A percentile compares a stretch with the other conserved stretches of the same genome.
These are phyloP conservation scores for Kalmanozyma brasiliensis DNA, from an alignment of 1,284 basidiomycete species.

Conservation along the genomic window DNA sequence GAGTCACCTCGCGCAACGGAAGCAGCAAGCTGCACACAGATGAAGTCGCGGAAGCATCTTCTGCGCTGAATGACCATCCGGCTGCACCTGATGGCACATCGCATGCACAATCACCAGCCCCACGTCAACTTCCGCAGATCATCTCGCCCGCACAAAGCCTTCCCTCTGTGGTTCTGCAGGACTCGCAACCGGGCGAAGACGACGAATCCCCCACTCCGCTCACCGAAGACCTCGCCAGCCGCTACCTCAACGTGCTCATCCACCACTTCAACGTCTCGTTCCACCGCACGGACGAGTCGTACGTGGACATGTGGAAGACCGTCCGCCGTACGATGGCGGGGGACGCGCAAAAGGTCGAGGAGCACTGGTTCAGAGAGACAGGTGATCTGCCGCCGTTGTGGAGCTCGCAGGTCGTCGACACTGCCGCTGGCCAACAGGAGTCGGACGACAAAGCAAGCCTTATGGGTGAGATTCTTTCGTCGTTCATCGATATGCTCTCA, in stretches of 20 bases:
- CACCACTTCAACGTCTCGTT: slow-evolving; percentile 41
- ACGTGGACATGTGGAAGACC: slow-evolving; percentile 30
- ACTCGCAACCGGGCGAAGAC: slow-evolving; percentile 12
- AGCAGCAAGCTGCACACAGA: background rate
- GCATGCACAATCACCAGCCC: background rate
- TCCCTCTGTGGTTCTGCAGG: slow-evolving; percentile 1
- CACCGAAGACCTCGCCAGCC: slow-evolving; percentile 32
- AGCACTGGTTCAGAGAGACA: slow-evolving; percentile 41
- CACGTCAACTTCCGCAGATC: background rate
- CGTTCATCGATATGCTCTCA: slow-evolving; percentile 34
- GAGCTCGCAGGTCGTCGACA: slow-evolving; percentile 2
- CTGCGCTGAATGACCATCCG: background rate
- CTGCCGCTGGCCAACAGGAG: background rate
- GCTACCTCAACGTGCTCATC: slow-evolving; percentile 48
- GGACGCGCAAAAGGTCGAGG: slow-evolving; percentile 44
- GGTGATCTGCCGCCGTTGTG: slow-evolving; percentile 37
- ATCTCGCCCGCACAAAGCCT: background rate
- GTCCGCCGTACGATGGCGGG: slow-evolving; percentile 16
- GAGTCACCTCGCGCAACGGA: no score
- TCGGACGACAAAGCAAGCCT: background rate
- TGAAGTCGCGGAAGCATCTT: slow-evolving; percentile 7
- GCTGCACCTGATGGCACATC: background rate
- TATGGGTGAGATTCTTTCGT: slow-evolving; percentile 15
- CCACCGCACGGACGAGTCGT: slow-evolving; percentile 14
- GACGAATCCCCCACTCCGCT: slow-evolving; percentile 14